Base-by-base conservation (phyloP, 257 asterid genomes). In the Eucommia ulmoides region DNA sequence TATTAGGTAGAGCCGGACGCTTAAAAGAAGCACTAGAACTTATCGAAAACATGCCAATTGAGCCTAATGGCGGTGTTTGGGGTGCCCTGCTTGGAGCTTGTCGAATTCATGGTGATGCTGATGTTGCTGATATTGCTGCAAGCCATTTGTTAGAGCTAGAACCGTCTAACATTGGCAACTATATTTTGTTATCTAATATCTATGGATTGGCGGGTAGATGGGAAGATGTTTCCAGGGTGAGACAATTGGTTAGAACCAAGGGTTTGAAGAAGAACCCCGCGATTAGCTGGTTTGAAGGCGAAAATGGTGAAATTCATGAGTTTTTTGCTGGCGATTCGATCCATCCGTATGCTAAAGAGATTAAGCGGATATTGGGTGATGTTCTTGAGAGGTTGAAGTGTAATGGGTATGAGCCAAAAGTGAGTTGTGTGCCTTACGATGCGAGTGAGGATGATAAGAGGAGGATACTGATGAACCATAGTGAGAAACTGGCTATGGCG, bases 1-100 rank as follows among this genome's bases (percentile, higher is more conserved):
- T 88, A 53, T 61, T 79, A 7, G 82, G 86, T 24, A 67, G 84
- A 75, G 67, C 76, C 0, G 95, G 97, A 8, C 52, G 50, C 45
- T 65, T 81, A 38, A 67, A 81, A 19, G 81, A 82, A 54, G 94
- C 94, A 2, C 65, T 77, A 0, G 24, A 63, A 17, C 72, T 88
- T 19, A 67, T 78, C 19, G 52, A 41, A 61, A 59, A 55, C 6
- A 79, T 84, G 97, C 85, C 91, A 4, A 60, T 75, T 59, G 75
- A 75, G 50, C 74, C 97, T 49, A 65, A 65, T 57, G 87, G 83
- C 1, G 69, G 86, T 24, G 59, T 82, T 6, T 84, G 97, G 97
- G 95, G 97, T 23, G 94, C 95, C 63, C 73, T 88, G 45, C 83
- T 88, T 2, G 95, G 83, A 47, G 77, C 89, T 18, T 75, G 89